phyloP scores from a whole-genome alignment of 1,284 basidiomycete genomes.

The Ceratobasidium sp. region DNA sequence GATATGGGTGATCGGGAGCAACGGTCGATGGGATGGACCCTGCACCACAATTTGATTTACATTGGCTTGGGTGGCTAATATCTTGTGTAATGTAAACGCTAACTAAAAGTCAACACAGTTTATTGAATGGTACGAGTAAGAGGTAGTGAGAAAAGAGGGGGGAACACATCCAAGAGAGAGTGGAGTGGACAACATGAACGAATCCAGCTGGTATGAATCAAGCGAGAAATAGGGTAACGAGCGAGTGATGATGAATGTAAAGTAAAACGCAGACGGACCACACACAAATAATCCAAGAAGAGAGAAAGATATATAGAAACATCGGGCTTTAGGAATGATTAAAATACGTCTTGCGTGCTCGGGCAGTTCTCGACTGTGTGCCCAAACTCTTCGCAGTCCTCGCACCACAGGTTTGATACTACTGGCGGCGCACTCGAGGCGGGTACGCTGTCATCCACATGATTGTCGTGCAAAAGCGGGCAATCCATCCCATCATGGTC shows the following conservation, averaged over 20 bases:
- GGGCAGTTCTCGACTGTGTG: slow-evolving; percentile 80
- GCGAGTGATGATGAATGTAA: background rate
- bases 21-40: slow-evolving; percentile 2
- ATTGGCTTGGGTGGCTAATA: background rate
- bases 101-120: slow-evolving; percentile 13
- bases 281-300: slow-evolving; percentile 17
- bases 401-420: slow-evolving; percentile 68
- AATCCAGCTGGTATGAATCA: slow-evolving; percentile 21
- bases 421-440: slow-evolving; percentile 27
- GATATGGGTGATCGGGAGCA: too few relatives aligned
- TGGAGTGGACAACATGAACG: slow-evolving; percentile 20
- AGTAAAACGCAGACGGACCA: slow-evolving; percentile 6
- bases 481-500: slow-evolving; percentile 88
- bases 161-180: slow-evolving; percentile 3
- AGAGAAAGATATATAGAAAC: background rate
- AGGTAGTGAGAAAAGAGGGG: background rate
- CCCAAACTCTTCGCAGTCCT: slow-evolving; percentile 81
- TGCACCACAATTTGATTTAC: slow-evolving; percentile 37
- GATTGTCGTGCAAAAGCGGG: slow-evolving; percentile 66
- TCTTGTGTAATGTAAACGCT: slow-evolving; percentile 5
- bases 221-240: slow-evolving; percentile 29
- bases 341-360: slow-evolving; percentile 85
- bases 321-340: slow-evolving; percentile 17
- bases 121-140: slow-evolving; percentile 30
- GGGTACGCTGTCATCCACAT: slow-evolving; percentile 46